phyloP scores from a whole-genome alignment of 345 rosid species.

The Eucalyptus globulus region DNA sequence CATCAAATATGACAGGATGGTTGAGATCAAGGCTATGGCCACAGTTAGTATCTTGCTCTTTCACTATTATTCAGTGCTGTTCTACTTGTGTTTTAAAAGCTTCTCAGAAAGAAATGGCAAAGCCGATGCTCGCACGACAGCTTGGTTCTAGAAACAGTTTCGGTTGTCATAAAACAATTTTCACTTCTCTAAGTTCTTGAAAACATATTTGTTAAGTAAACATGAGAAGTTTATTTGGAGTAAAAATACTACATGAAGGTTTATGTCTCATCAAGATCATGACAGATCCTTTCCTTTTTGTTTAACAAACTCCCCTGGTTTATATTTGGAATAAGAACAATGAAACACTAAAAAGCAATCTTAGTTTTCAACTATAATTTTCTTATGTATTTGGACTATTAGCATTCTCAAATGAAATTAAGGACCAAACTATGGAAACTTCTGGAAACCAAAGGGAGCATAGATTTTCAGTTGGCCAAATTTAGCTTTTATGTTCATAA shows the following conservation, averaged over 20 bases:
- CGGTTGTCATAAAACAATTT: not conserved
- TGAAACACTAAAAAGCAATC: not conserved
- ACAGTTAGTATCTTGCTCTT: conserved; percentile 20
- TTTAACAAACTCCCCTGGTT: not conserved
- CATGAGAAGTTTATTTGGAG: not conserved
- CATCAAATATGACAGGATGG: conserved; percentile 21
- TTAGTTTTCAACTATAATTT: not conserved
- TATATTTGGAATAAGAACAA: not conserved
- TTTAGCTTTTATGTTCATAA: not conserved
- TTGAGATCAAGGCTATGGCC: conserved; percentile 35
- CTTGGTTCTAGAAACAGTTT: not conserved
- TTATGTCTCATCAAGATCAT: not conserved
- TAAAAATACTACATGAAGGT: not conserved
- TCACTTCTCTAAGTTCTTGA: not conserved
- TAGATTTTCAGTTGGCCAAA: not conserved
- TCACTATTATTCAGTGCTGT: not conserved
- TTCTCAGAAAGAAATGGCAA: not conserved
- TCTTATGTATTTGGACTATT: not conserved
- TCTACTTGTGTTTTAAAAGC: not conserved
- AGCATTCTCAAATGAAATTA: not conserved
- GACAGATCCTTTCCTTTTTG: not conserved
- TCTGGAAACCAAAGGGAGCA: not conserved
- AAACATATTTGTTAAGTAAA: not conserved
- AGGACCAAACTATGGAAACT: not conserved
- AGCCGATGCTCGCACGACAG: not conserved